Evolutionary conservation across 345 rosid species (phyloP).

Genomic region (Arabidopsis suecica): DNA sequence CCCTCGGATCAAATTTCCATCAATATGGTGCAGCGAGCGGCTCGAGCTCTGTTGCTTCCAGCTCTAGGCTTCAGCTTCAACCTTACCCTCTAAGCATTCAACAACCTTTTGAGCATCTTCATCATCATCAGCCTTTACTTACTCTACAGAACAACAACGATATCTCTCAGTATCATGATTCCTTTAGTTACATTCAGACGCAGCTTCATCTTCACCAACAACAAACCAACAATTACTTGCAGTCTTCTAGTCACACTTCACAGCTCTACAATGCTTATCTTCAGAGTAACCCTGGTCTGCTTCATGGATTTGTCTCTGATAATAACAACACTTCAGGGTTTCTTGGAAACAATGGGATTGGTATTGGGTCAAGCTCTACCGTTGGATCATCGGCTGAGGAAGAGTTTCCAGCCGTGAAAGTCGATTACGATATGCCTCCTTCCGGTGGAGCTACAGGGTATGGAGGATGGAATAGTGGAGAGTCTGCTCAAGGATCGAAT

Average conservation of each 20-base stretch:
- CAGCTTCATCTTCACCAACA: constrained; percentile 78
- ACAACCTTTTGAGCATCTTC: constrained; percentile 58
- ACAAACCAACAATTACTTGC: constrained; percentile 50
- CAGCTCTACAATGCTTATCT: constrained; percentile 74
- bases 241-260: constrained; percentile 53
- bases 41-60: constrained; percentile 49
- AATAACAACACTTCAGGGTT: constrained; percentile 62
- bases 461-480: constrained; percentile 74
- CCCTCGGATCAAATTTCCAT: constrained; percentile 65
- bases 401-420: constrained; percentile 72
- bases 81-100: constrained; percentile 71
- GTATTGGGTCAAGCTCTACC: constrained; percentile 56
- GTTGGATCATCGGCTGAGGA: constrained; percentile 59
- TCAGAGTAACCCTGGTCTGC: constrained; percentile 69
- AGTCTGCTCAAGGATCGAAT: constrained; percentile 76
- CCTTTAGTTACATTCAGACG: constrained; percentile 72
- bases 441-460: constrained; percentile 53
- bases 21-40: constrained; percentile 62
- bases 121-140: constrained; percentile 62
- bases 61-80: constrained; percentile 61
- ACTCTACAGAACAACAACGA: constrained; percentile 76
- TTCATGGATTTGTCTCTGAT: constrained; percentile 64
- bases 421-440: constrained; percentile 81
- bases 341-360: constrained; percentile 61
- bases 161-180: constrained; percentile 64